phyloP scores from a whole-genome alignment of 2,329 filamentous ascomycete genomes.

The Apiospora marii region DNA sequence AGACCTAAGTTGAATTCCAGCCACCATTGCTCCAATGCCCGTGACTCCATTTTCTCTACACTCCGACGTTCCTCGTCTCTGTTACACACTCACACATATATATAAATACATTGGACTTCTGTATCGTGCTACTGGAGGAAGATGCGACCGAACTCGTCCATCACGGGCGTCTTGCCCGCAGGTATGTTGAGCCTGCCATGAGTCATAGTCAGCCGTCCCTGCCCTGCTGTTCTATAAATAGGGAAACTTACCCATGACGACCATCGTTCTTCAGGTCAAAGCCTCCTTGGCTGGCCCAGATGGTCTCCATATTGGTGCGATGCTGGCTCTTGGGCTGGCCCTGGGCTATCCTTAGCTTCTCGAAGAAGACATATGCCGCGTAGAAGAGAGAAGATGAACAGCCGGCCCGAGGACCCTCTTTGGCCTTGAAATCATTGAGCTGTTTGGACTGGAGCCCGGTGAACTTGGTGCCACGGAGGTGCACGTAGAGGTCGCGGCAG shows the following conservation, averaged over 20 bases:
- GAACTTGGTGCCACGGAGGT: conserved; percentile 44
- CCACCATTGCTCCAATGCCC: conserved; percentile 7
- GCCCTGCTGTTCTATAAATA: neutral
- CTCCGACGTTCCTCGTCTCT: neutral
- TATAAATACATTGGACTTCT: neutral
- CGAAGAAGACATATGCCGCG: conserved; percentile 64
- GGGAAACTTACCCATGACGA: conserved; percentile 18
- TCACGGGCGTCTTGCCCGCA: conserved; percentile 5
- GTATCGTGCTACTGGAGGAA: conserved; percentile 2
- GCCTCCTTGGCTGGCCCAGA: conserved; percentile 27
- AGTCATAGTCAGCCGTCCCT: neutral
- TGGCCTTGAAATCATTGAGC: conserved; percentile 57
- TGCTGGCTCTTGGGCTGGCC: conserved; percentile 60
- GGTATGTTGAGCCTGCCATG: conserved; percentile 18
- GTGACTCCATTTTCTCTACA: conserved; percentile 4
- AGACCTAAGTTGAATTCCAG: neutral
- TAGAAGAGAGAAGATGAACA: conserved; percentile 59
- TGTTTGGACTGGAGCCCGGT: conserved; percentile 46
- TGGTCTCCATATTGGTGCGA: conserved; percentile 56
- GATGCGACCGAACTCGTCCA: conserved; percentile 23
- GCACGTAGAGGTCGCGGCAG: conserved; percentile 49
- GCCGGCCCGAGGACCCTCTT: conserved; percentile 56
- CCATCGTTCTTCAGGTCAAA: conserved; percentile 23
- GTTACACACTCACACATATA: conserved; percentile 1
- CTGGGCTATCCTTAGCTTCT: conserved; percentile 63